phyloP scores from a whole-genome alignment of 495 filamentous ascomycete genomes.

The Annulohypoxylon maeteangense region DNA sequence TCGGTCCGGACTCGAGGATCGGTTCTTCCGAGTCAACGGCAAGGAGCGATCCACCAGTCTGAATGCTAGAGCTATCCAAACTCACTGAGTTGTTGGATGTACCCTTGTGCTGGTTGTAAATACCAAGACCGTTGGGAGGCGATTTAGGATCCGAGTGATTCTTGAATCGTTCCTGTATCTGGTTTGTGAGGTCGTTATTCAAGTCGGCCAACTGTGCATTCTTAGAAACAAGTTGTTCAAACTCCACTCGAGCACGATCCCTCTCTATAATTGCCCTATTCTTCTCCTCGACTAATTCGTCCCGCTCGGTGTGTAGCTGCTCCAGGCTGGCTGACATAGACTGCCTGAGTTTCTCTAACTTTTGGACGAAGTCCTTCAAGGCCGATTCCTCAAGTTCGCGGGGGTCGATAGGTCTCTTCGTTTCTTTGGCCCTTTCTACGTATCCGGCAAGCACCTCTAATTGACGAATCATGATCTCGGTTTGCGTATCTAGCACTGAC shows the following conservation, averaged over 20 bases:
- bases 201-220: slow-evolving; percentile 93
- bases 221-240: slow-evolving; percentile 91
- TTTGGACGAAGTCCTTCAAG: slow-evolving; percentile 86
- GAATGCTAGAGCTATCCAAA: slow-evolving; percentile 60
- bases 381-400: slow-evolving; percentile 84
- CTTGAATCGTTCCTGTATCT: slow-evolving; percentile 93
- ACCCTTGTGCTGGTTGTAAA: slow-evolving; percentile 81
- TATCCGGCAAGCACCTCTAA: slow-evolving; percentile 81
- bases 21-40: slow-evolving; percentile 74
- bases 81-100: slow-evolving; percentile 74
- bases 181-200: slow-evolving; percentile 93
- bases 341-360: slow-evolving; percentile 86
- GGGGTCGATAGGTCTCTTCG: slow-evolving; percentile 77
- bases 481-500: slow-evolving; percentile 92
- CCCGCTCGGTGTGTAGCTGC: slow-evolving; percentile 82
- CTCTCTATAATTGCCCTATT: slow-evolving; percentile 79
- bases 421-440: slow-evolving; percentile 72
- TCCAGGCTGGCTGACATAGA: slow-evolving; percentile 81
- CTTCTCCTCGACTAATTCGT: slow-evolving; percentile 83
- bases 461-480: slow-evolving; percentile 93
- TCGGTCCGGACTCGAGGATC: slow-evolving; percentile 78
- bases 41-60: slow-evolving; percentile 67
- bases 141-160: slow-evolving; percentile 63
- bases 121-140: slow-evolving; percentile 81
- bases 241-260: slow-evolving; percentile 92